Evolutionary conservation across 2,329 filamentous ascomycete species (phyloP).

Genomic region (Chalara sp.): DNA sequence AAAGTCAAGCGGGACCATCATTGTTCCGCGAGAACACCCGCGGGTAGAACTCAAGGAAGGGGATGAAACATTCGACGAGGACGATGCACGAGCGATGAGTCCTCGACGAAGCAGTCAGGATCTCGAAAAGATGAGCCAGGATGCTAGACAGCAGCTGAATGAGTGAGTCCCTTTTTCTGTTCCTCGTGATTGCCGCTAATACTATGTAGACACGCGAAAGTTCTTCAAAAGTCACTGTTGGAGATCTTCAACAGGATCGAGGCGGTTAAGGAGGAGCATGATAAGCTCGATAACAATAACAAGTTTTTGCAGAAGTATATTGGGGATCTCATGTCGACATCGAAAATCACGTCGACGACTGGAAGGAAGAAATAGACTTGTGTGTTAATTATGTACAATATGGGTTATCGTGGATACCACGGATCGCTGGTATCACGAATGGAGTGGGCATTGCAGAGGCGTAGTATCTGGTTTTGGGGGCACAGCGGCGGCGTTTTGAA

Average conservation of each 20-base stretch:
- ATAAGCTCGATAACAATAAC: slow-evolving; percentile 95
- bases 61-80: slow-evolving; percentile 62
- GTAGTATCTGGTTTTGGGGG: slow-evolving; percentile 14
- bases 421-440: too few species aligned
- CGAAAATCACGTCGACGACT: slow-evolving; percentile 55
- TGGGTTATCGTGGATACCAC: neutral
- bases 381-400: neutral
- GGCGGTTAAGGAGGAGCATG: slow-evolving; percentile 86
- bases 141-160: slow-evolving; percentile 60
- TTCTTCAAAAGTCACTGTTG: slow-evolving; percentile 80
- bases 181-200: slow-evolving; percentile 1
- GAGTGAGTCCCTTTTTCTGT: slow-evolving; percentile 36
- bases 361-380: slow-evolving; percentile 20
- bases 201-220: slow-evolving; percentile 69
- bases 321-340: slow-evolving; percentile 87
- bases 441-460: slow-evolving; percentile 13
- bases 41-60: slow-evolving; percentile 67
- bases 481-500: slow-evolving; percentile 18
- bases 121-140: slow-evolving; percentile 77
- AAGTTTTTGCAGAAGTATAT: slow-evolving; percentile 98
- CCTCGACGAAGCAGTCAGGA: slow-evolving; percentile 86
- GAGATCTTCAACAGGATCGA: slow-evolving; percentile 92
- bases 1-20: slow-evolving; percentile 76
- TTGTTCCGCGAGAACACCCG: slow-evolving; percentile 70
- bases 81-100: slow-evolving; percentile 92